Conservation (phyloP, 78 protist species). For the Monocercomonoides exilis region DNA sequence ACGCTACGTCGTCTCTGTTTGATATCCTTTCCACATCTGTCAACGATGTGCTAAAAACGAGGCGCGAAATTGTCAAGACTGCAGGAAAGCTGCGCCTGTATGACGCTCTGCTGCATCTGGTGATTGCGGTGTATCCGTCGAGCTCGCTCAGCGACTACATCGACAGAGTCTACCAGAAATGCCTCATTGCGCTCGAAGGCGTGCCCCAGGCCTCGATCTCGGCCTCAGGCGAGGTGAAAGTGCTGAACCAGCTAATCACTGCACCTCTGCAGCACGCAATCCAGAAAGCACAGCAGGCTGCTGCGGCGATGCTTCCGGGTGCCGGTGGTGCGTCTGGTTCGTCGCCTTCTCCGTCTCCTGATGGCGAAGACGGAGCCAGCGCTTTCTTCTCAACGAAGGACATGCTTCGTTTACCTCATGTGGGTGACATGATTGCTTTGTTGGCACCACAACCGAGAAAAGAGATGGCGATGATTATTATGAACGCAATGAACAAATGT, state of each 20-base stretch:
- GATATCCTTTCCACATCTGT: slow-evolving; percentile 49
- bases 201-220: not conserved
- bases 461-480: not conserved
- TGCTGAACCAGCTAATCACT: not conserved
- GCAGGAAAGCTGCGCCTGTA: not conserved
- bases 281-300: not conserved
- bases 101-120: not conserved
- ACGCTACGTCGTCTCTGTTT: slow-evolving; percentile 37
- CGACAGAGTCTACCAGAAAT: not conserved
- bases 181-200: not conserved
- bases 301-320: too few relatives aligned
- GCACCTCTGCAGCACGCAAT: not conserved
- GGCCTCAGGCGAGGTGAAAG: not conserved
- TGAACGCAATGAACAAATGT: not conserved
- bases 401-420: not conserved
- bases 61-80: not conserved
- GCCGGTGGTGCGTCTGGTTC: not conserved
- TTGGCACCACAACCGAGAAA: slow-evolving; percentile 19
- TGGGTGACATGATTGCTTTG: slow-evolving; percentile 42
- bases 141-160: not conserved
- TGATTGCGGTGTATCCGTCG: not conserved
- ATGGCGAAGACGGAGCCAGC: too few relatives aligned
- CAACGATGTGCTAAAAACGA: slow-evolving; percentile 19
- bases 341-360: too few relatives aligned
- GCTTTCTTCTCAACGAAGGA: not conserved